Evolutionary conservation across 2,329 filamentous ascomycete species (phyloP).

Genomic region (Xylaria sp.): DNA sequence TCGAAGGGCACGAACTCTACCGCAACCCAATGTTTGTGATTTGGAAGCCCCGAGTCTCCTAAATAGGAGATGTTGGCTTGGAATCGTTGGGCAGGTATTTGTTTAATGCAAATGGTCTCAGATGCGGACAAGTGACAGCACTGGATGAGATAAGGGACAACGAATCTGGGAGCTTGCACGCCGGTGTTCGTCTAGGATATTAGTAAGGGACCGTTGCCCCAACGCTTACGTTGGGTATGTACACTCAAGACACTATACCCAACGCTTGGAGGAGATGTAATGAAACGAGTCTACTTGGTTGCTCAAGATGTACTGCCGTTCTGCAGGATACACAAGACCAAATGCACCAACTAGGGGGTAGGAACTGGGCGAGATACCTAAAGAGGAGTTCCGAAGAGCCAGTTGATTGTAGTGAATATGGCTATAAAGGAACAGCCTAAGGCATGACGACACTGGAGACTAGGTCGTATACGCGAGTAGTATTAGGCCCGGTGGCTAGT

Average conservation of each 20-base stretch:
- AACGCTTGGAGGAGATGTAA: conserved; percentile 7
- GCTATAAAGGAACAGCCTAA: conserved; percentile 30
- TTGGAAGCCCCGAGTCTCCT: background rate
- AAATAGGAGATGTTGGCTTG: background rate
- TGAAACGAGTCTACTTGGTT: conserved; percentile 5
- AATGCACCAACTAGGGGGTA: conserved; percentile 10
- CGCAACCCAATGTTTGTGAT: conserved; percentile 10
- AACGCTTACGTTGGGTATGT: conserved; percentile 33
- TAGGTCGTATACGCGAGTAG: conserved; percentile 23
- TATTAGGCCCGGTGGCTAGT: conserved; percentile 23
- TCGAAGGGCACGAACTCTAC: conserved; percentile 17
- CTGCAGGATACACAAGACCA: conserved; percentile 8
- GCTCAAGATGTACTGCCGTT: conserved; percentile 6
- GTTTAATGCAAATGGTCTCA: conserved; percentile 37
- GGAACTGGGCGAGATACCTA: conserved; percentile 23
- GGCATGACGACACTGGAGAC: conserved; percentile 29
- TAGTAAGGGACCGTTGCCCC: conserved; percentile 20
- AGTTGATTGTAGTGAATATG: conserved; percentile 19
- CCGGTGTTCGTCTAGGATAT: conserved; percentile 38
- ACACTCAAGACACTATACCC: conserved; percentile 20
- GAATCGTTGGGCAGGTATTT: conserved; percentile 27
- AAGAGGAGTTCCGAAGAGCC: conserved; percentile 34
- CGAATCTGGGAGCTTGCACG: conserved; percentile 33
- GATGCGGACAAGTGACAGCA: conserved; percentile 38
- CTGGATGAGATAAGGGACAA: conserved; percentile 21